Base-by-base conservation (phyloP, 1,139 yeast genomes). In the Taiozyma sp. region DNA sequence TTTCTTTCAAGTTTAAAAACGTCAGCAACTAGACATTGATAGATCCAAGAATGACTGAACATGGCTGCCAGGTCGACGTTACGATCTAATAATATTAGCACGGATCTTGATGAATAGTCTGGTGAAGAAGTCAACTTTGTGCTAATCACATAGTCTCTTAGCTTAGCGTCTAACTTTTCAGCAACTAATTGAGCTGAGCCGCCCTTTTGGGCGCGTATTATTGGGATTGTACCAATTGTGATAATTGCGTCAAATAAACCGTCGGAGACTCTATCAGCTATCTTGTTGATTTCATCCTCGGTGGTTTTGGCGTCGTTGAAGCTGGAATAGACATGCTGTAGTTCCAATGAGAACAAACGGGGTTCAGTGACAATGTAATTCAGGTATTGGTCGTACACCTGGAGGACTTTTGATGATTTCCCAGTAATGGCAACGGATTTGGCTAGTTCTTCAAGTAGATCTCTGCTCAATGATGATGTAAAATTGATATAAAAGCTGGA, bases 21-120 rank as follows among this genome's bases (percentile, higher is more conserved):
- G 67, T 93, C 99, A 63, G 92, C 87, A 16, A 93, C 96, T 81
- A 93, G 84, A 63, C 97, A 91, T 71, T 93, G 97, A 67, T 93
- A 93, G 49, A 96, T 91, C 98, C 99, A 92, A 8, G 97, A 90
- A 69, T 93, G 99, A 2, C 95, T 81, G 67, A 95, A 84, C 98
- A 93, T 92, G 29, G 96, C 86, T 3, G 93, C 85, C 56, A 95
- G 75, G 69, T 95, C 98, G 54, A 93, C 78, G 63, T 87, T 89
- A 66, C 99, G 80, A 68, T 93, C 99, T 53, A 92, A 72, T 49
- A 93, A 71, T 40, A 95, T 77, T 61, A 93, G 74, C 16, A 93
- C 97, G 5, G 89, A 82, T 55, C 96, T 75, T 54, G 81, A 84
- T 54, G 78, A 52, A 50, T 65, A 60, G 42, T 63, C 62, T 27